Evolutionary conservation across 495 filamentous ascomycete genomes (phyloP).

Genomic region (Talaromyces adpressus): DNA sequence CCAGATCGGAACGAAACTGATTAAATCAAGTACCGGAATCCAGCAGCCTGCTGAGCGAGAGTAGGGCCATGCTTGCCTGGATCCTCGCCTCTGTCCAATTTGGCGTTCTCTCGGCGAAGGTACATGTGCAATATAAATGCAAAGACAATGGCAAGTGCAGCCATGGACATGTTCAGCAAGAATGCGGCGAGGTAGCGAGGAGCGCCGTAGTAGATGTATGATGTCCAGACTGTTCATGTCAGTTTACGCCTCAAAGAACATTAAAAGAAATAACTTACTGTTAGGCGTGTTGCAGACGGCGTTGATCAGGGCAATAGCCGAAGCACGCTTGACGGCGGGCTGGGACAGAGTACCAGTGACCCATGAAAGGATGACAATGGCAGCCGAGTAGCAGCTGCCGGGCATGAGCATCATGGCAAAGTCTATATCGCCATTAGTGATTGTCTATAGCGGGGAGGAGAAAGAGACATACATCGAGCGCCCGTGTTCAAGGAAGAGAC

Average conservation of each 20-base stretch:
- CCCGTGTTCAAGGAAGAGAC: slow-evolving; percentile 11
- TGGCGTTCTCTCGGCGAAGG: slow-evolving; percentile 23
- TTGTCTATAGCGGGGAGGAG: not conserved
- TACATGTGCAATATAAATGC: slow-evolving; percentile 15
- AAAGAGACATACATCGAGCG: slow-evolving; percentile 10
- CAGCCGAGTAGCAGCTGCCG: slow-evolving; percentile 11
- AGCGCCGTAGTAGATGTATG: slow-evolving; percentile 11
- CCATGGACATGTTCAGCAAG: slow-evolving; percentile 16
- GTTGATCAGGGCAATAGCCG: slow-evolving; percentile 17
- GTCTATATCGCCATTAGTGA: slow-evolving; percentile 1
- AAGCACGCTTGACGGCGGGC: slow-evolving; percentile 17
- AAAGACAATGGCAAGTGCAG: slow-evolving; percentile 15
- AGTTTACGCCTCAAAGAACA: slow-evolving; percentile 9
- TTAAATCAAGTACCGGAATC: slow-evolving; percentile 1
- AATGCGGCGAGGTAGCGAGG: slow-evolving; percentile 19
- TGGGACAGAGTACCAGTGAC: slow-evolving; percentile 12
- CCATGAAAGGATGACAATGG: slow-evolving; percentile 13
- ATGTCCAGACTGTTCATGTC: slow-evolving; percentile 11
- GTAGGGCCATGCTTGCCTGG: slow-evolving; percentile 17
- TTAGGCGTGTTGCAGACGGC: slow-evolving; percentile 18
- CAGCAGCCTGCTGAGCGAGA: slow-evolving; percentile 14
- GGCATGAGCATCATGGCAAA: slow-evolving; percentile 15
- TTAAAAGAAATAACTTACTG: slow-evolving; percentile 6
- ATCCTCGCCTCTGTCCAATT: slow-evolving; percentile 24
- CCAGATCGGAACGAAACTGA: not conserved